Evolutionary conservation across 305 asterid genomes (phyloP).

Genomic region (Fraxinus floribunda): DNA sequence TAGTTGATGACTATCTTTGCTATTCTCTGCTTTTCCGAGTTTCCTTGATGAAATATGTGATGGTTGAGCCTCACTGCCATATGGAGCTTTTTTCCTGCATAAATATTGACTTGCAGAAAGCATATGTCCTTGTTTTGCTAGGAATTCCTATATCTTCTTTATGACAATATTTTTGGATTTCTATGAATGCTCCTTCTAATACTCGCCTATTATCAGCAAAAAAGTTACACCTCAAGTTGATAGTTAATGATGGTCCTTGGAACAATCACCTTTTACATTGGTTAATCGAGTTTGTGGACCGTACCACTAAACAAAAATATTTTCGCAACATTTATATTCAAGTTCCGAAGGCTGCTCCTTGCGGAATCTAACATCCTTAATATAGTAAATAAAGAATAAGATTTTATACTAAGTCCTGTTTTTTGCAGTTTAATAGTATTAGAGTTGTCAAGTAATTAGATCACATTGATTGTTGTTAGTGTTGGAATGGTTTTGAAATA

Average conservation of each 20-base stretch:
- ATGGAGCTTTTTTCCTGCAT: neutral
- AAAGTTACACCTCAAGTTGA: neutral
- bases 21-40: neutral
- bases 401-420: neutral
- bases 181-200: neutral
- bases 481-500: neutral
- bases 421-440: neutral
- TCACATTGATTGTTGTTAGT: too few species aligned
- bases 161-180: neutral
- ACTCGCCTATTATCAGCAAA: neutral
- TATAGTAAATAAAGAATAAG: too few species aligned
- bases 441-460: neutral
- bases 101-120: neutral
- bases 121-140: neutral
- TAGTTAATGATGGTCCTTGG: neutral
- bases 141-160: neutral
- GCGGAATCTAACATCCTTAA: neutral
- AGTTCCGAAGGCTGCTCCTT: neutral
- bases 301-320: neutral
- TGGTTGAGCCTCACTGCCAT: neutral
- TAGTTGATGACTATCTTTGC: too few species aligned
- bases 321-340: neutral
- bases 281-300: neutral
- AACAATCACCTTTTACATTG: neutral
- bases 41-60: neutral